Conservation (phyloP, 805 yeast species). For the Isabelozyma pseudorhagii region DNA sequence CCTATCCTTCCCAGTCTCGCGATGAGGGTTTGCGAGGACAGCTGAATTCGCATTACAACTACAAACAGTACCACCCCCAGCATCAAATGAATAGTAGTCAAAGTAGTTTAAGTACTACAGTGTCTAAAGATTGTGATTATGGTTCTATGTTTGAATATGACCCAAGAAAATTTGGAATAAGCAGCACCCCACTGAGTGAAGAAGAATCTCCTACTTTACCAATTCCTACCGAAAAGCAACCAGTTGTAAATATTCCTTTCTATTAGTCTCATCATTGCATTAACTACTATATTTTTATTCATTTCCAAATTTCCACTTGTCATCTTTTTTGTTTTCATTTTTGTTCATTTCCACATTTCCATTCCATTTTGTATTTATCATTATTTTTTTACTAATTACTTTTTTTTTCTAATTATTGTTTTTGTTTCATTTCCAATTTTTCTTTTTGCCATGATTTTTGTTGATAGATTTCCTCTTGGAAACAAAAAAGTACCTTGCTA, state of each 20-base stretch:
- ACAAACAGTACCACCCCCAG: slow-evolving; percentile 2
- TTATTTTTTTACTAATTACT: no score
- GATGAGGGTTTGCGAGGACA: not conserved
- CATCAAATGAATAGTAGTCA: slow-evolving; percentile 21
- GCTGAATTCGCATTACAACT: slow-evolving; percentile 2
- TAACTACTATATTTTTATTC: not conserved
- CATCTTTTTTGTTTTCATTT: not conserved
- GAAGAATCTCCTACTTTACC: slow-evolving; percentile 17
- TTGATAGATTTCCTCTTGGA: not conserved
- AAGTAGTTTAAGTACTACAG: slow-evolving; percentile 23
- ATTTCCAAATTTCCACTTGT: not conserved
- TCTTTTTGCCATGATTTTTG: no score
- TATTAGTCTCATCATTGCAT: not conserved
- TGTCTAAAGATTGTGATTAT: slow-evolving; percentile 12
- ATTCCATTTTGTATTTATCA: not conserved
- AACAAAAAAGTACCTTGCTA: not conserved
- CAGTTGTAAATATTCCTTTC: not conserved
- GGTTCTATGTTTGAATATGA: slow-evolving; percentile 20
- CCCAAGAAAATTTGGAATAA: slow-evolving; percentile 16
- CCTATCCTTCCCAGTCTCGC: not conserved
- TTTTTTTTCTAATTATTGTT: no score
- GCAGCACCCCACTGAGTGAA: slow-evolving; percentile 32
- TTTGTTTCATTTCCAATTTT: not conserved
- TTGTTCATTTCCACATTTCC: not conserved
- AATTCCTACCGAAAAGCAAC: not conserved